Evolutionary conservation across 2,329 filamentous ascomycete species (phyloP).

Genomic region (Ceratocystis lukuohia): DNA sequence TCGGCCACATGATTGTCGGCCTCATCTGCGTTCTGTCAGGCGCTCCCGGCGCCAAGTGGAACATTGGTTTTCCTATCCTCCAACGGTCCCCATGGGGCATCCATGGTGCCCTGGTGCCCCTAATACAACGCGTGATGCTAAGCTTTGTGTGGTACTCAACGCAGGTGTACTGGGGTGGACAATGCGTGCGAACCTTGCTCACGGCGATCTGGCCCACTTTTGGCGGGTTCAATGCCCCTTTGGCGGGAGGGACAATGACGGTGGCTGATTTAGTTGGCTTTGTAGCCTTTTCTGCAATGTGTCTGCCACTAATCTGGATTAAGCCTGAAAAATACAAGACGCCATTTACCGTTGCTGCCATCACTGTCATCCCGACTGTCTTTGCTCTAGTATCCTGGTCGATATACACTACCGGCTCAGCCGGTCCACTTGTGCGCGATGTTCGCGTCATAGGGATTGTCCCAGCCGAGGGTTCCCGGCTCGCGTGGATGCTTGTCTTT

Average conservation of each 20-base stretch:
- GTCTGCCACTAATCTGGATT: conserved; percentile 35
- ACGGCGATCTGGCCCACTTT: conserved; percentile 35
- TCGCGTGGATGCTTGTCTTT: conserved; percentile 25
- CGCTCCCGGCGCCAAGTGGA: conserved; percentile 32
- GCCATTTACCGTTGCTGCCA: conserved; percentile 31
- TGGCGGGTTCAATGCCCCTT: conserved; percentile 31
- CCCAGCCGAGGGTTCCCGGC: conserved; percentile 19
- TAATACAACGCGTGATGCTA: conserved; percentile 33
- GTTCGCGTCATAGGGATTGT: conserved; percentile 22
- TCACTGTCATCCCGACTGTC: conserved; percentile 30
- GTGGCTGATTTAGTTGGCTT: conserved; percentile 32
- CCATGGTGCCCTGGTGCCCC: conserved; percentile 30
- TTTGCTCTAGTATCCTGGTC: conserved; percentile 36
- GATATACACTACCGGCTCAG: conserved; percentile 30
- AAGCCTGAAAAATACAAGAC: conserved; percentile 36
- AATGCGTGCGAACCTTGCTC: conserved; percentile 29
- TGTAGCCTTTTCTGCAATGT: conserved; percentile 29
- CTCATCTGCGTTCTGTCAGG: conserved; percentile 32
- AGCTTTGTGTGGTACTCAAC: conserved; percentile 39
- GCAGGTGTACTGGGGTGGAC: conserved; percentile 27
- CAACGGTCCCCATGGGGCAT: conserved; percentile 30
- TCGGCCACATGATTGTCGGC: conserved; percentile 32
- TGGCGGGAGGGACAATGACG: conserved; percentile 23
- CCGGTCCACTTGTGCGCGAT: conserved; percentile 29
- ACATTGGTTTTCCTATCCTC: conserved; percentile 30